These are phyloP conservation scores for Trematosphaeria pertusa DNA, from an alignment of 2,329 filamentous ascomycete genomes.

Conservation along the genomic window DNA sequence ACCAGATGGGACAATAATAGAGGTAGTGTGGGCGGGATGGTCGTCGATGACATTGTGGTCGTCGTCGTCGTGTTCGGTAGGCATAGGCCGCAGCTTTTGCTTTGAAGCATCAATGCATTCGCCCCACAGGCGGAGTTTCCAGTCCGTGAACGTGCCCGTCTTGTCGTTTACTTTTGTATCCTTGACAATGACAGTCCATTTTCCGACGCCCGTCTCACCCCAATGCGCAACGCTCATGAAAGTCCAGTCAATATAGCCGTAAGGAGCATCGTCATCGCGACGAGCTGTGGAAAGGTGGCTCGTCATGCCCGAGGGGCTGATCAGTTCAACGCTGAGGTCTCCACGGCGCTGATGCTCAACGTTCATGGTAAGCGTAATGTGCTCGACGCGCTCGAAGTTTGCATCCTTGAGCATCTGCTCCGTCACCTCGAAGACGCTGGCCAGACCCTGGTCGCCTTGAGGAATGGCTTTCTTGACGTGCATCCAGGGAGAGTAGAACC, in stretches of 20 bases:
- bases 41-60: constrained; percentile 72
- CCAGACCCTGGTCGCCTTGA: constrained; percentile 80
- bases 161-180: constrained; percentile 80
- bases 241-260: constrained; percentile 92
- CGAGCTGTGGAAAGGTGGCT: constrained; percentile 84
- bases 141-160: constrained; percentile 83
- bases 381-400: constrained; percentile 87
- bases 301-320: constrained; percentile 80
- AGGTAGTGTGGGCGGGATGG: constrained; percentile 67
- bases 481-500: constrained; percentile 93
- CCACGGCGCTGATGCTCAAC: constrained; percentile 85
- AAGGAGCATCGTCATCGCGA: constrained; percentile 67
- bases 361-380: constrained; percentile 98
- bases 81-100: constrained; percentile 79
- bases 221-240: constrained; percentile 99
- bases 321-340: constrained; percentile 89
- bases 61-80: constrained; percentile 81
- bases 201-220: constrained; percentile 87
- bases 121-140: constrained; percentile 94
- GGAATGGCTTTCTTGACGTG: constrained; percentile 87
- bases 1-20: constrained; percentile 53
- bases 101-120: constrained; percentile 79
- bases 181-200: constrained; percentile 89
- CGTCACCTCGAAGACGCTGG: constrained; percentile 82
- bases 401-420: constrained; percentile 78